Percentiles rank a stretch among this genome's conserved stretches.
Evolutionary conservation across 2,329 filamentous ascomycete species (phyloP).

Genomic region (Fusarium buxicola): DNA sequence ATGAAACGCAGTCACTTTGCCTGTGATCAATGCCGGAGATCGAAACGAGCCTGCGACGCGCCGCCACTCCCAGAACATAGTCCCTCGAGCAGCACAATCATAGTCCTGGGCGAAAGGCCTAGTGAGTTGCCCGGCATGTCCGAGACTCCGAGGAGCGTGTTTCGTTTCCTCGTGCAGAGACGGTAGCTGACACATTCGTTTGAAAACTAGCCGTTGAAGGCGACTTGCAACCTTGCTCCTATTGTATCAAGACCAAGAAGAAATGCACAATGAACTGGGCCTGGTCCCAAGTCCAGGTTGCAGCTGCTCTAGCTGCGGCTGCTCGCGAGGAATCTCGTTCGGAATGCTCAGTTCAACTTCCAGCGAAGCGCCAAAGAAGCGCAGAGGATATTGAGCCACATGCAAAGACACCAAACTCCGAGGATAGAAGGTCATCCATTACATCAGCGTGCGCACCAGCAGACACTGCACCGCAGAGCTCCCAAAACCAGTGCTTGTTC

Average conservation of each 20-base stretch:
- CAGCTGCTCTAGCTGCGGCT: conserved; percentile 23
- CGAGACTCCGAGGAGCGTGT: not conserved
- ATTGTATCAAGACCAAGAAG: conserved; percentile 49
- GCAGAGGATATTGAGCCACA: not conserved
- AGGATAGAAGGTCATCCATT: not conserved
- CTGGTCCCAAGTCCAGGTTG: conserved; percentile 25
- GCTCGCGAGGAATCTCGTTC: conserved; percentile 1
- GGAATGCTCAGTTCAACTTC: conserved; percentile 1
- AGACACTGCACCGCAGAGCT: not conserved
- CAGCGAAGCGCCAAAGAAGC: conserved; percentile 21
- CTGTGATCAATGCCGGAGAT: conserved; percentile 42
- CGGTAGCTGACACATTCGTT: not conserved
- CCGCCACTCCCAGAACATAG: conserved; percentile 25
- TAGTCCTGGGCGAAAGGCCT: conserved; percentile 17
- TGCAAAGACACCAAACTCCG: not conserved
- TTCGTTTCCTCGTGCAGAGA: not conserved
- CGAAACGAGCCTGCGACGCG: conserved; percentile 43
- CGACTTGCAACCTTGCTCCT: conserved; percentile 42
- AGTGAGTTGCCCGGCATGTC: conserved; percentile 21
- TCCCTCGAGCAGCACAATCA: conserved; percentile 2
- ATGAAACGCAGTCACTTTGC: conserved; percentile 44
- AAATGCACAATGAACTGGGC: conserved; percentile 47
- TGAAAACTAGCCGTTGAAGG: conserved; percentile 5
- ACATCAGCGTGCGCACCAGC: not conserved
- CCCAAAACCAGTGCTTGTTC: not conserved